Base-by-base conservation (phyloP, 169 alveolate genomes). In the Theileria parva region DNA sequence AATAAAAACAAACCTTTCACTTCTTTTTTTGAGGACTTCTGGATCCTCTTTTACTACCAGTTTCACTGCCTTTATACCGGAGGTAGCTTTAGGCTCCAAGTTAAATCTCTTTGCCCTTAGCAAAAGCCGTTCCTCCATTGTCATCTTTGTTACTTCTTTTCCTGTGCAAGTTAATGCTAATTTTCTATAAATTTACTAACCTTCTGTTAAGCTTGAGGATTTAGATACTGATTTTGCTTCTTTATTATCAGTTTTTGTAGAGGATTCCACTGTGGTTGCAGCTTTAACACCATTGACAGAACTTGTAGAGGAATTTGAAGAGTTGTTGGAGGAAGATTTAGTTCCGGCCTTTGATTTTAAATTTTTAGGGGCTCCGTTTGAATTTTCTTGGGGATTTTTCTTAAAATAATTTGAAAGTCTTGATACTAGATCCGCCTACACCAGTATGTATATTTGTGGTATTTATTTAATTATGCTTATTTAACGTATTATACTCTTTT, bases 21-120 rank as follows among this genome's bases (percentile, higher is more conserved):
- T 63, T 63, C 71, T 63, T 39, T 63, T 63, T 63, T 63, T 63
- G 3, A 63, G 71, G 23, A 25, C 39, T 30, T 63, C 71, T 4
- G 71, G 71, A 39, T 63, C 71, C 48, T 63, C 71, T 39, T 63
- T 32, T 63, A 63, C 4, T 1, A 63, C 71, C 11, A 63, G 71
- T 63, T 30, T 63, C 67, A 59, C 30, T n/a, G 74, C 61, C 57
- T 65, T 65, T 39, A 27, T 17, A n/a, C 39, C 57, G 12, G 60
- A 65, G 51, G 48, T 39, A 2, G 21, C 27, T 21, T 44, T 39
- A 2, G 51, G 23, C 17, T 77, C 61, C 25, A 74, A n/a, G 83
- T 80, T 80, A 72, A 80, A 80, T 28, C 88, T 39, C 57, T 66
- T 74, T 48, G 81, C 88, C 2, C 88, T 77, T 37, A 44, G 53